Percentiles rank a stretch among this genome's conserved stretches.
phyloP scores from a whole-genome alignment of 192 early-diverging fungal genomes.

The Spinellus fusiger region DNA sequence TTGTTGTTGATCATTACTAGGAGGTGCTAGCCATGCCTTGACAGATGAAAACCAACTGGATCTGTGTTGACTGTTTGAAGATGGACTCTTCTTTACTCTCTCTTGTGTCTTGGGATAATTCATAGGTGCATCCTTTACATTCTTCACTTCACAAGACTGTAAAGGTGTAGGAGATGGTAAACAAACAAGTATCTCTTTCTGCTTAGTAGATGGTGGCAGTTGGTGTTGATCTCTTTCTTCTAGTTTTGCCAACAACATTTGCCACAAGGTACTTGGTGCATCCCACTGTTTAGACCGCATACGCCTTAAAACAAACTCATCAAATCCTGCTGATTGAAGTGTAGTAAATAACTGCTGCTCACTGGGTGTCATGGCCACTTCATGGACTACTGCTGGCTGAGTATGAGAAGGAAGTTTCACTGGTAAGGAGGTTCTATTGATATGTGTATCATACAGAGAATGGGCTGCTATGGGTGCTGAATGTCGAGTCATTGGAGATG shows the following conservation, averaged over 20 bases:
- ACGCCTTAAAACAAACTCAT: constrained; percentile 44
- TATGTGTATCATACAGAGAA: neutral
- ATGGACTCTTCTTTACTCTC: no score
- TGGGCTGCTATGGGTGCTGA: neutral
- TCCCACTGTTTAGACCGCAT: constrained; percentile 52
- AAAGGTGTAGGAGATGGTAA: neutral
- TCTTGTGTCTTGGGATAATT: no score
- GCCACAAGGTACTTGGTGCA: constrained; percentile 57
- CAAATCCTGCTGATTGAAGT: constrained; percentile 42
- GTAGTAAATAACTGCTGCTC: constrained; percentile 3
- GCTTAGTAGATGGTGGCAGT: no score
- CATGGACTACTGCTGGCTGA: neutral
- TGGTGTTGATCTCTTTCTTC: neutral
- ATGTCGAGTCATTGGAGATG: no score
- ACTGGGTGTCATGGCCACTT: neutral
- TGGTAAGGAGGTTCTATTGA: neutral
- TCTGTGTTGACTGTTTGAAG: constrained; percentile 2
- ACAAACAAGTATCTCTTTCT: no score
- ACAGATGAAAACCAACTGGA: constrained; percentile 19
- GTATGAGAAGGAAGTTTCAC: neutral
- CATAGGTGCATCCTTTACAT: no score
- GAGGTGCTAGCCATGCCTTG: constrained; percentile 16
- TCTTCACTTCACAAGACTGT: no score
- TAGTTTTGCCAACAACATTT: constrained; percentile 46
- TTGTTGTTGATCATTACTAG: neutral